phyloP scores from a whole-genome alignment of 768 basidiomycete genomes.

The Lactifluus echinatus region DNA sequence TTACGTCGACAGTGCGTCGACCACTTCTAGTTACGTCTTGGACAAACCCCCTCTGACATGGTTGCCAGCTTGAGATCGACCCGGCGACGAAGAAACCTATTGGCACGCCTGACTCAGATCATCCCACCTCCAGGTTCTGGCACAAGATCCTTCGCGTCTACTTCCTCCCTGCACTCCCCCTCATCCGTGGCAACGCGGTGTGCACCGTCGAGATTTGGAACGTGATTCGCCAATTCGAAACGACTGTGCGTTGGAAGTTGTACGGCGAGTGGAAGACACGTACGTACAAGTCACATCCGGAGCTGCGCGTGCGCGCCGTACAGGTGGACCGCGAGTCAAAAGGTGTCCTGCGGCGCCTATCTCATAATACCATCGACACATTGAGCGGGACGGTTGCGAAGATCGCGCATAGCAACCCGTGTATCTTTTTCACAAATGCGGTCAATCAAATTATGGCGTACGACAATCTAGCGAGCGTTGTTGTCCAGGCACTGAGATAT shows the following conservation, averaged over 20 bases:
- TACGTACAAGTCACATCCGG: constrained; percentile 66
- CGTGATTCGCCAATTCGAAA: constrained; percentile 71
- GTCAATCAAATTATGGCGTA: constrained; percentile 95
- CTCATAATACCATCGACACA: constrained; percentile 73
- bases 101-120: constrained; percentile 44
- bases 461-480: constrained; percentile 83
- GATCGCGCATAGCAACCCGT: constrained; percentile 89
- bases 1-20: constrained; percentile 43
- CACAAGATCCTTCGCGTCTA: constrained; percentile 68
- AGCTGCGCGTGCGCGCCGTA: constrained; percentile 68
- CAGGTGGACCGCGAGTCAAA: constrained; percentile 87
- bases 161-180: constrained; percentile 79
- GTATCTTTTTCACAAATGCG: constrained; percentile 80
- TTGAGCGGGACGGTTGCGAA: constrained; percentile 87
- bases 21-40: background rate
- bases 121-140: constrained; percentile 77
- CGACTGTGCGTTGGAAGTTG: constrained; percentile 74
- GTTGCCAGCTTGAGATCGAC: constrained; percentile 39
- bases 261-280: constrained; percentile 92
- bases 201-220: constrained; percentile 92
- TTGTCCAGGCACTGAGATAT: constrained; percentile 83
- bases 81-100: constrained; percentile 51
- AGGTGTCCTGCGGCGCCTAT: constrained; percentile 78
- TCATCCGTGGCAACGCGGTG: constrained; percentile 79
- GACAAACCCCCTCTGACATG: background rate